Evolutionary conservation across 2,329 filamentous ascomycete genomes (phyloP).

Genomic region (Cercospora sp.): DNA sequence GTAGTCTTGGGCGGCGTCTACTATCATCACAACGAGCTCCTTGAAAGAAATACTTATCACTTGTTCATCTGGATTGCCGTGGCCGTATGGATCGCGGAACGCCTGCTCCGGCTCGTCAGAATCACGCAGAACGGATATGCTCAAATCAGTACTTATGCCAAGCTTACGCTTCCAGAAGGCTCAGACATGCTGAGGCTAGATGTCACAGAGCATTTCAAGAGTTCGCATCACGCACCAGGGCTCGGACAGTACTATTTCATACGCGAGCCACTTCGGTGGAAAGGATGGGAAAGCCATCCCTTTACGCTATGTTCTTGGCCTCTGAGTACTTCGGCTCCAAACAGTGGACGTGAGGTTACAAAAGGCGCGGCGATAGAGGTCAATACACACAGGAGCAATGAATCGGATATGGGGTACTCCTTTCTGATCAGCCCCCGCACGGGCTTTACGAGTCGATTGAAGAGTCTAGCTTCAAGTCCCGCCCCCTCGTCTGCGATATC

Average conservation of each 20-base stretch:
- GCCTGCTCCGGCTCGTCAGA: conserved; percentile 49
- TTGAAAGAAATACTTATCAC: conserved; percentile 55
- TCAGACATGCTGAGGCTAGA: conserved; percentile 51
- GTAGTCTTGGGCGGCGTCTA: conserved; percentile 54
- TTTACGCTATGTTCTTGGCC: conserved; percentile 47
- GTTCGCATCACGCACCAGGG: conserved; percentile 35
- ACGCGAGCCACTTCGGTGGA: conserved; percentile 47
- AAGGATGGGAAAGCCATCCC: conserved; percentile 54
- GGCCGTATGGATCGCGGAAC: conserved; percentile 54
- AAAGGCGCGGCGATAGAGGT: neutral
- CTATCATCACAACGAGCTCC: conserved; percentile 50
- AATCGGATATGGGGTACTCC: conserved; percentile 36
- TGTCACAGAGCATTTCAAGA: conserved; percentile 41
- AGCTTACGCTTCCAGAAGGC: neutral
- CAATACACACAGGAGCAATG: conserved; percentile 17
- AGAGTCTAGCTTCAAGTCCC: conserved; percentile 22
- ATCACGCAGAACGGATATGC: conserved; percentile 26
- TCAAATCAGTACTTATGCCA: neutral
- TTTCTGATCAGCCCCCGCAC: conserved; percentile 55
- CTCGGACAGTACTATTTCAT: conserved; percentile 55
- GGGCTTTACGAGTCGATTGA: conserved; percentile 52
- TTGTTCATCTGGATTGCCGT: conserved; percentile 53
- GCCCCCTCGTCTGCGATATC: conserved; percentile 12
- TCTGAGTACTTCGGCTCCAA: neutral
- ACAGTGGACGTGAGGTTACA: neutral